Percentiles rank a stretch among this genome's conserved stretches.
Conservation (phyloP, 345 rosid genomes). For the Gossypium thurberi region DNA sequence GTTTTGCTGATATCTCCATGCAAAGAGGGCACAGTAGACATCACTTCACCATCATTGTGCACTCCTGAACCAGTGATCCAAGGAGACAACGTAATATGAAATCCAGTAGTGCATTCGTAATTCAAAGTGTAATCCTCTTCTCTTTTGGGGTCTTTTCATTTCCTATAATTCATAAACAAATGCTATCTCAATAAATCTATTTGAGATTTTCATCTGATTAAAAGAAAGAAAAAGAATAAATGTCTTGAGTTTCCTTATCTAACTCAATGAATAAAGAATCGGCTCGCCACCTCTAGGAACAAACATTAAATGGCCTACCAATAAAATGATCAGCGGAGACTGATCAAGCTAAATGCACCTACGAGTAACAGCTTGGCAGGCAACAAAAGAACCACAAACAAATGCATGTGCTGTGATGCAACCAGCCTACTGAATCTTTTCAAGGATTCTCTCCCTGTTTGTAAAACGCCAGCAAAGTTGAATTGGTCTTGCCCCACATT, state of each 20-base stretch:
- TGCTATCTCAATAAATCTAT: background rate
- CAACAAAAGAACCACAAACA: slow-evolving; percentile 60
- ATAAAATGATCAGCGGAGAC: slow-evolving; percentile 20
- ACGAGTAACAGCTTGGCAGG: slow-evolving; percentile 60
- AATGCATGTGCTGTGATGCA: slow-evolving; percentile 80
- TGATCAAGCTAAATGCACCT: slow-evolving; percentile 44
- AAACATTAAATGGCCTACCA: background rate
- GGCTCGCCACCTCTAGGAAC: slow-evolving; percentile 14
- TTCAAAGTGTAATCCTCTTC: background rate
- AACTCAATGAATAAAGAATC: slow-evolving; percentile 44
- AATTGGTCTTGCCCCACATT: slow-evolving; percentile 25
- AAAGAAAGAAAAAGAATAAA: slow-evolving; percentile 1
- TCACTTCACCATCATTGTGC: background rate
- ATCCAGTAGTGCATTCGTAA: background rate
- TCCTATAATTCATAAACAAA: slow-evolving; percentile 9
- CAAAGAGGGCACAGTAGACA: background rate
- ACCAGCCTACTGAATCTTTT: slow-evolving; percentile 59
- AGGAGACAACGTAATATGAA: background rate
- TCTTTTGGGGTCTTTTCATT: background rate
- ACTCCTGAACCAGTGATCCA: background rate
- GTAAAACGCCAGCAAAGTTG: slow-evolving; percentile 56
- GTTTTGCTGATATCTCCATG: no score
- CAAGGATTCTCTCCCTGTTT: slow-evolving; percentile 59
- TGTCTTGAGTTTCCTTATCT: background rate
- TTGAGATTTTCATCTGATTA: background rate